Percentiles rank a stretch among this genome's conserved stretches.
Conservation (phyloP, 352 stramenopile genomes). For the Halophytophthora polymorphica region DNA sequence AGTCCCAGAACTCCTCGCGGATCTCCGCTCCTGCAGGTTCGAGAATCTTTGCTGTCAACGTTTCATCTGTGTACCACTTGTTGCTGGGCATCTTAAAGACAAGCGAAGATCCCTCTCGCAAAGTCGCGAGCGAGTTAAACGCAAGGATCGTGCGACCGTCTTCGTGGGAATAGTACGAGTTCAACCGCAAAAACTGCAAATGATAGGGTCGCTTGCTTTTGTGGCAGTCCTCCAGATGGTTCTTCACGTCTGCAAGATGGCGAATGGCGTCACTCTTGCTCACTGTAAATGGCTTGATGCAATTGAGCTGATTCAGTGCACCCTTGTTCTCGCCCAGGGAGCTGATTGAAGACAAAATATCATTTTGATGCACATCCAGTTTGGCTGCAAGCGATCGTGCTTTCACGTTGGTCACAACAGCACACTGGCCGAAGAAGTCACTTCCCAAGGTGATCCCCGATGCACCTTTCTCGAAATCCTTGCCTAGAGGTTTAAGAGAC, state of each 20-base stretch:
- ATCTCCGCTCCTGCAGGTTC: slow-evolving; percentile 26
- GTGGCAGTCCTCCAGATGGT: slow-evolving; percentile 25
- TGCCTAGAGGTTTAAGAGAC: slow-evolving; percentile 29
- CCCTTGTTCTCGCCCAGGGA: slow-evolving; percentile 25
- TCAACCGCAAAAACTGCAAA: slow-evolving; percentile 54
- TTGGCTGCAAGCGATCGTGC: slow-evolving; percentile 20
- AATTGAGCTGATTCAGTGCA: slow-evolving; percentile 33
- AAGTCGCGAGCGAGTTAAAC: slow-evolving; percentile 27
- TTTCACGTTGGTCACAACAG: slow-evolving; percentile 38
- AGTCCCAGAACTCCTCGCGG: slow-evolving; percentile 45
- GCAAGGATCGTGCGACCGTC: slow-evolving; percentile 39
- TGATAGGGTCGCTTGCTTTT: slow-evolving; percentile 36
- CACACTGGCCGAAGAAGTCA: slow-evolving; percentile 61
- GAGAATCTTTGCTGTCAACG: slow-evolving; percentile 20
- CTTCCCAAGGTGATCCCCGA: slow-evolving; percentile 38
- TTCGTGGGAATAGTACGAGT: slow-evolving; percentile 54
- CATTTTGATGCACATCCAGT: slow-evolving; percentile 13
- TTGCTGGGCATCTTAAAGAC: slow-evolving; percentile 43
- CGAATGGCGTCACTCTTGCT: slow-evolving; percentile 20
- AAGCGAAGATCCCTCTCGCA: slow-evolving; percentile 23
- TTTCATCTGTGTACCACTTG: slow-evolving; percentile 36
- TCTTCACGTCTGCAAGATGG: slow-evolving; percentile 31
- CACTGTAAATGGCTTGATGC: slow-evolving; percentile 48
- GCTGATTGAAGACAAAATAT: slow-evolving; percentile 45
- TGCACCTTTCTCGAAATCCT: slow-evolving; percentile 32